phyloP scores from a whole-genome alignment of 441 rosid genomes.

The Aleurites moluccanus region DNA sequence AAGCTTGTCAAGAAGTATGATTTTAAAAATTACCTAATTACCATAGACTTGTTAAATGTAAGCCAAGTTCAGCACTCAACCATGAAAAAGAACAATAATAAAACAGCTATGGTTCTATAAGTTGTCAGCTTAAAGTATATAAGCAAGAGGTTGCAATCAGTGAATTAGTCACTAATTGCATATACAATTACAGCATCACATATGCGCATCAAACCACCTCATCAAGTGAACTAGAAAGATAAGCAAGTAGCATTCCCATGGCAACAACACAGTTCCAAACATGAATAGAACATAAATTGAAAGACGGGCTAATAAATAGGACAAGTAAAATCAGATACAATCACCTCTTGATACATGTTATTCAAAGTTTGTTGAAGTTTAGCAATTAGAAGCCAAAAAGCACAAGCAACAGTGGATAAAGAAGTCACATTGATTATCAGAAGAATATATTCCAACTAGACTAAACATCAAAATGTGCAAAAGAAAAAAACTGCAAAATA shows the following conservation, averaged over 20 bases:
- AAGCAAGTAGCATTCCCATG: not conserved
- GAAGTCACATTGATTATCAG: conserved; percentile 24
- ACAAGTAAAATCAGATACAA: not conserved
- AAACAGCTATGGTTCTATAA: too few relatives aligned
- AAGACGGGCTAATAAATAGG: not conserved
- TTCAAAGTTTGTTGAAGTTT: not conserved
- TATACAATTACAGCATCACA: not conserved
- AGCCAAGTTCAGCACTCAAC: too few relatives aligned
- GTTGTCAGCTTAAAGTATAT: too few relatives aligned
- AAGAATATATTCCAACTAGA: conserved; percentile 34
- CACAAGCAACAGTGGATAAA: conserved; percentile 14
- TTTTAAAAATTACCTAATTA: too few relatives aligned
- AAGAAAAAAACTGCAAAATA: conserved; percentile 41
- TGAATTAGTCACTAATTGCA: conserved; percentile 1
- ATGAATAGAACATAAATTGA: not conserved
- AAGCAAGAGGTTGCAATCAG: not conserved
- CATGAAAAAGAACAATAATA: too few relatives aligned
- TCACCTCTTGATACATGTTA: conserved; percentile 7
- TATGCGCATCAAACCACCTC: not conserved
- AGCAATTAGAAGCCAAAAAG: conserved; percentile 18
- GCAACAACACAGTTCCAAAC: not conserved
- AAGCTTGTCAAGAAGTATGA: too few relatives aligned
- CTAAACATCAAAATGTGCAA: conserved; percentile 28
- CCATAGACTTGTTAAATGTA: too few relatives aligned
- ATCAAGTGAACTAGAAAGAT: not conserved